A percentile compares a stretch with the other conserved stretches of the same genome.
Evolutionary conservation across 2,329 filamentous ascomycete species (phyloP).

Genomic region (Rutstroemia sydowiana): DNA sequence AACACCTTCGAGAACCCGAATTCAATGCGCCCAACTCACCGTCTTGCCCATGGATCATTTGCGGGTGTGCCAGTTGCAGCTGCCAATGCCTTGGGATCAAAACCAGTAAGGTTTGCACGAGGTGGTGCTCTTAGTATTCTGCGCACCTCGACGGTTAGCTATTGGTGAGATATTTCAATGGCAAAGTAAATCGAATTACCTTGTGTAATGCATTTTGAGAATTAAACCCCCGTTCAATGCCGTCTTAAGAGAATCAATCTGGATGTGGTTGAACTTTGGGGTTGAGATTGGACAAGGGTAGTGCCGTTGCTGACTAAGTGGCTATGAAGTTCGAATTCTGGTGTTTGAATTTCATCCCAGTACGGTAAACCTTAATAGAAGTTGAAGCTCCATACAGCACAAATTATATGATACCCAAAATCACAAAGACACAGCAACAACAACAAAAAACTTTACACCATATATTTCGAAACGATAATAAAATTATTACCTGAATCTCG

Average conservation of each 20-base stretch:
- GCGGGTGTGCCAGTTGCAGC: slow-evolving; percentile 56
- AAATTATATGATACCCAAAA: neutral
- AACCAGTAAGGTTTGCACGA: slow-evolving; percentile 76
- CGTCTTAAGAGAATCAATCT: slow-evolving; percentile 1
- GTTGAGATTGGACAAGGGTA: neutral
- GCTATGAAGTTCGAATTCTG: neutral
- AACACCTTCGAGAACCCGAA: neutral
- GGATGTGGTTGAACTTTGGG: neutral
- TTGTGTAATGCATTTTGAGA: slow-evolving; percentile 28
- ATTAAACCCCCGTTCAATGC: neutral
- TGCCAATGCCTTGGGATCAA: slow-evolving; percentile 77
- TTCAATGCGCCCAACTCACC: slow-evolving; percentile 38
- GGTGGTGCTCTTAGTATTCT: slow-evolving; percentile 30
- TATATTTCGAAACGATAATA: no score
- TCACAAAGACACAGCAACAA: no score
- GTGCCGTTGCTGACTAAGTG: slow-evolving; percentile 4
- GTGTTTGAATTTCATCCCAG: neutral
- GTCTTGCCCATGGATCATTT: slow-evolving; percentile 59
- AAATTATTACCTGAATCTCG: no score
- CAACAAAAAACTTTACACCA: neutral
- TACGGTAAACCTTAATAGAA: neutral
- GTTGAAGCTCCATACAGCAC: neutral
- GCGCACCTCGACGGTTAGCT: slow-evolving; percentile 12
- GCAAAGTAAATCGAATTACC: slow-evolving; percentile 15
- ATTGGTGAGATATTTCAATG: neutral